A percentile compares a stretch with the other conserved stretches of the same genome.
Conservation (phyloP, 352 stramenopile genomes). For the Globisporangium solare region DNA sequence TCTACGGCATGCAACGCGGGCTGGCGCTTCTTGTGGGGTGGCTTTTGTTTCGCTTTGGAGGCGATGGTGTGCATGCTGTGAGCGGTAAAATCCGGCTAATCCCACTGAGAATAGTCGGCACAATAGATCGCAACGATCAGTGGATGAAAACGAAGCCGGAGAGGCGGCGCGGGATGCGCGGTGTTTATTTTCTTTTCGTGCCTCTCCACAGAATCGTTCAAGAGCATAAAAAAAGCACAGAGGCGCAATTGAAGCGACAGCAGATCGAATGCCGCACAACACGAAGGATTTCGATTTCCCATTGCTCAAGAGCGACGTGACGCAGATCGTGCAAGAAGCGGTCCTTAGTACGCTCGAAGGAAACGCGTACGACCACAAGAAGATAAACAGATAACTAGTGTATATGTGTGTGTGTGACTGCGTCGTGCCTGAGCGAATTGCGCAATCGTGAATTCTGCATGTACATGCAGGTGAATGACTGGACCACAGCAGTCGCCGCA, state of each 20-base stretch:
- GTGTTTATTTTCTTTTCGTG: too few species aligned
- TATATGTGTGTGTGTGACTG: neutral
- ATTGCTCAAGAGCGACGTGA: slow-evolving; percentile 68
- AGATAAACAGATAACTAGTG: slow-evolving; percentile 24
- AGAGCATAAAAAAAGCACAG: too few species aligned
- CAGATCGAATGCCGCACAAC: neutral
- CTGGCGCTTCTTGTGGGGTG: neutral
- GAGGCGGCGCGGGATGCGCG: too few species aligned
- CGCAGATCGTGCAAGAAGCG: slow-evolving; percentile 64
- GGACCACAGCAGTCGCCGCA: slow-evolving; percentile 62
- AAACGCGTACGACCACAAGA: slow-evolving; percentile 73
- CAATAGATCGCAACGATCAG: too few species aligned
- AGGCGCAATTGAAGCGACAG: too few species aligned
- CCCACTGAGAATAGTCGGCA: too few species aligned
- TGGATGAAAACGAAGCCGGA: too few species aligned
- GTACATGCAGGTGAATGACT: slow-evolving; percentile 46
- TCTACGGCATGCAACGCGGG: neutral
- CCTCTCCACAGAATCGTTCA: too few species aligned
- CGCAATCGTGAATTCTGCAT: too few species aligned
- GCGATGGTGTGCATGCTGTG: neutral
- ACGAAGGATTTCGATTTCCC: slow-evolving; percentile 68
- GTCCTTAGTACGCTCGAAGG: slow-evolving; percentile 69
- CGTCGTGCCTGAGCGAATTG: neutral
- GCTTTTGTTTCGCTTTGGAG: neutral
- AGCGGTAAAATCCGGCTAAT: too few species aligned